Conservation (phyloP, 129 eudicot species). For the Arctium lappa region DNA sequence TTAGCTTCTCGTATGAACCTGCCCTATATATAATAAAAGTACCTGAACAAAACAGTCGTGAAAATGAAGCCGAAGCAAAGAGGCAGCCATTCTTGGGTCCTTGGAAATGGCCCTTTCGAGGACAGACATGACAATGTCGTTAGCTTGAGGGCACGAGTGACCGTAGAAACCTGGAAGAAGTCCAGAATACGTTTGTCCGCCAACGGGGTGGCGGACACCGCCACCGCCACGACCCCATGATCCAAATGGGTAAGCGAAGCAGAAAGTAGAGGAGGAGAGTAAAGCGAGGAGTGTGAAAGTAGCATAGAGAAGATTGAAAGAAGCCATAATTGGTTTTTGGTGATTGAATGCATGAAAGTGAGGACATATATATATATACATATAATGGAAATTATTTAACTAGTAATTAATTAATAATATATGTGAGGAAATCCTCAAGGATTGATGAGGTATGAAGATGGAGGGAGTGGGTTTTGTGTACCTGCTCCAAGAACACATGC, state of each 20-base stretch:
- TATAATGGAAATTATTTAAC: slow-evolving; percentile 2
- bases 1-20: too few relatives aligned
- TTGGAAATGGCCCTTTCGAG: slow-evolving; percentile 58
- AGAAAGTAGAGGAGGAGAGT: slow-evolving; percentile 34
- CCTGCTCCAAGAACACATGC: slow-evolving; percentile 57
- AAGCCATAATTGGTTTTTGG: slow-evolving; percentile 49
- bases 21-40: not conserved
- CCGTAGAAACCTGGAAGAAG: slow-evolving; percentile 66
- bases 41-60: slow-evolving; percentile 96
- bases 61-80: slow-evolving; percentile 91
- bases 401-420: slow-evolving; percentile 40
- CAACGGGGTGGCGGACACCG: slow-evolving; percentile 20
- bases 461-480: slow-evolving; percentile 31
- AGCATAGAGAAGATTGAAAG: slow-evolving; percentile 28
- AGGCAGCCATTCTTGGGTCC: slow-evolving; percentile 84
- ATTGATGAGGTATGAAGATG: not conserved
- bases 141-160: slow-evolving; percentile 86
- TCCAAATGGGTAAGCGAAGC: slow-evolving; percentile 54
- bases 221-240: slow-evolving; percentile 39
- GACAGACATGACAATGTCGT: slow-evolving; percentile 83
- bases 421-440: slow-evolving; percentile 46
- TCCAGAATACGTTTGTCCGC: slow-evolving; percentile 31
- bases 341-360: slow-evolving; percentile 17
- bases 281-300: slow-evolving; percentile 34
- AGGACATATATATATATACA: slow-evolving; percentile 9